A percentile compares a stretch with the other conserved stretches of the same genome.
phyloP scores from a whole-genome alignment of 1,284 basidiomycete species.

The Trichosporon coremiiforme region DNA sequence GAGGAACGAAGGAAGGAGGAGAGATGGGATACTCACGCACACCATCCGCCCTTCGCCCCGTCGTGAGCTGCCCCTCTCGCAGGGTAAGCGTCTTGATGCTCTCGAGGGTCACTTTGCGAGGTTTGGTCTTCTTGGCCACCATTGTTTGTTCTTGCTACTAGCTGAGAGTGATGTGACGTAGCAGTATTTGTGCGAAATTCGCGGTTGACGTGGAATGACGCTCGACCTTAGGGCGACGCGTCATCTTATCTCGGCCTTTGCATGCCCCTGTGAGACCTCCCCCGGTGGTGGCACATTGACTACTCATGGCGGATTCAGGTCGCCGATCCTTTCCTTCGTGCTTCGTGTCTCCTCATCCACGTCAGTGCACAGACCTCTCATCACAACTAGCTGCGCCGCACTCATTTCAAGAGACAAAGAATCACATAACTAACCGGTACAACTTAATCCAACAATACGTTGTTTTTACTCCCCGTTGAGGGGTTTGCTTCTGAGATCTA shows the following conservation, averaged over 20 bases:
- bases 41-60: conserved; percentile 66
- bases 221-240: neutral
- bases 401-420: neutral
- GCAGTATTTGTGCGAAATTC: neutral
- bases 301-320: neutral
- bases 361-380: too few relatives aligned
- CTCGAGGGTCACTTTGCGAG: conserved; percentile 62
- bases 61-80: conserved; percentile 69
- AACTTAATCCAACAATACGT: conserved; percentile 5
- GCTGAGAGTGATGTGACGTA: neutral
- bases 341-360: too few relatives aligned
- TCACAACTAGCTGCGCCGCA: neutral
- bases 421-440: conserved; percentile 12
- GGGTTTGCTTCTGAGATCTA: conserved; percentile 7
- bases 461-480: conserved; percentile 9
- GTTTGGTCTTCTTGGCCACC: neutral
- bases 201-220: neutral
- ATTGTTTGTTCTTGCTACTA: neutral
- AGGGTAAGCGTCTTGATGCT: conserved; percentile 76
- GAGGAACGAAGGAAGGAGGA: neutral
- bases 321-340: neutral
- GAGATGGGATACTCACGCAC: conserved; percentile 58
- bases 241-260: conserved; percentile 11
- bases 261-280: neutral
- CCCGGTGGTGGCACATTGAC: neutral